Percentiles rank a stretch among this genome's conserved stretches.
Conservation (phyloP, 441 rosid genomes). For the Populus hybrid region DNA sequence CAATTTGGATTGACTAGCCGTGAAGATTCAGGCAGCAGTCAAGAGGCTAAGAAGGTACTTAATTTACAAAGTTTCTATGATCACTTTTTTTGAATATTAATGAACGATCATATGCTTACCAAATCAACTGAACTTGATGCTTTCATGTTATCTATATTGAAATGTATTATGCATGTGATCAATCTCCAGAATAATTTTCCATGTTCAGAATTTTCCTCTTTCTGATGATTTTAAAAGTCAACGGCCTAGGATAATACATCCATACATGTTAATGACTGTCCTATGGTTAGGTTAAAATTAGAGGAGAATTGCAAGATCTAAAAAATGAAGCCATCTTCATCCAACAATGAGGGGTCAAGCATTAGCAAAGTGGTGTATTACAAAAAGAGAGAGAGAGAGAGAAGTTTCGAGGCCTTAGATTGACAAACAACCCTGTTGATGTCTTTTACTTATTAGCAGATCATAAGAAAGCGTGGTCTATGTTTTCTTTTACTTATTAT, state of each 20-base stretch:
- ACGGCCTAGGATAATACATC: background rate
- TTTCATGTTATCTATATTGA: background rate
- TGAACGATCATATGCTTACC: background rate
- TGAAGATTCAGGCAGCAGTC: slow-evolving; percentile 1
- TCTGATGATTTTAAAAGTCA: background rate
- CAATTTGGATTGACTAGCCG: background rate
- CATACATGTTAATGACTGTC: background rate
- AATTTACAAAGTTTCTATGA: background rate
- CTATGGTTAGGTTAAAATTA: slow-evolving; percentile 14
- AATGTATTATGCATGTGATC: background rate
- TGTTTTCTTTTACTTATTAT: background rate
- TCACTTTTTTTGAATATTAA: background rate
- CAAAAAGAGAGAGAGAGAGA: too few relatives aligned
- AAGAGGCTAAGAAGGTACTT: background rate
- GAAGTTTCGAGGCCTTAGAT: background rate
- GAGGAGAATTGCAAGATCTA: slow-evolving; percentile 17
- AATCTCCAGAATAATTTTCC: background rate
- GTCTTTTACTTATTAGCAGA: background rate
- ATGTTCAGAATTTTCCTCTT: background rate
- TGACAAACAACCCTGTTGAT: background rate
- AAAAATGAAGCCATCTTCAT: slow-evolving; percentile 21
- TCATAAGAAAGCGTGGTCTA: background rate
- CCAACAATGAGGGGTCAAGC: slow-evolving; percentile 20
- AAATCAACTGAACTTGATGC: background rate
- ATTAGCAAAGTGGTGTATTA: slow-evolving; percentile 21